A percentile compares a stretch with the other conserved stretches of the same genome.
These are phyloP conservation scores for Talaromyces pinophilus DNA, from an alignment of 2,329 filamentous ascomycete species.

Conservation along the genomic window DNA sequence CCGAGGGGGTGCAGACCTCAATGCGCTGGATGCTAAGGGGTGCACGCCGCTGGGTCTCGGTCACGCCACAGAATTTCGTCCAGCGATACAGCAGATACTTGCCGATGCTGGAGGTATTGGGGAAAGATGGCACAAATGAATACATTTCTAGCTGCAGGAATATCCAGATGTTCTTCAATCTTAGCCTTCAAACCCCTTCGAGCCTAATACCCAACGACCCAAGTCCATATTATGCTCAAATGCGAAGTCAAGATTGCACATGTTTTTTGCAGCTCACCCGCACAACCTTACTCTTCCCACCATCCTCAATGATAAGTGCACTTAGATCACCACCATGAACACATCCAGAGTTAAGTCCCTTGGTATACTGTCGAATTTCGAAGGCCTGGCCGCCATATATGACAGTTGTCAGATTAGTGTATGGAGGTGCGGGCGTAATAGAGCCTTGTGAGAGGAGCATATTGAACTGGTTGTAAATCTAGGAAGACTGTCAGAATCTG, in stretches of 20 bases:
- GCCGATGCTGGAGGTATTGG: background rate
- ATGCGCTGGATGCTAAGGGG: background rate
- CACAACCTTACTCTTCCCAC: constrained; percentile 44
- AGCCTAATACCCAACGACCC: background rate
- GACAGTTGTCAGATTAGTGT: constrained; percentile 59
- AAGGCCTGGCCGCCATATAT: constrained; percentile 78
- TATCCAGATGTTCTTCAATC: background rate
- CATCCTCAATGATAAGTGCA: constrained; percentile 70
- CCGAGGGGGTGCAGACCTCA: background rate
- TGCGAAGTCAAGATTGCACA: constrained; percentile 22
- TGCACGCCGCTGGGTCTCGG: background rate
- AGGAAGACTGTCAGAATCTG: background rate
- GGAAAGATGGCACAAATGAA: background rate
- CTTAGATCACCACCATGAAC: constrained; percentile 73
- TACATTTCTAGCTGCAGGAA: background rate
- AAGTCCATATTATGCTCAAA: background rate
- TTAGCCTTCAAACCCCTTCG: background rate
- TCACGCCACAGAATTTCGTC: background rate
- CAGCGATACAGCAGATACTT: constrained; percentile 4
- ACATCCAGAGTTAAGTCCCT: constrained; percentile 84
- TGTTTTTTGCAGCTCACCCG: constrained; percentile 46
- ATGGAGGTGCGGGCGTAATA: constrained; percentile 14
- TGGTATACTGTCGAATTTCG: constrained; percentile 68
- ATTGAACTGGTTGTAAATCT: constrained; percentile 54
- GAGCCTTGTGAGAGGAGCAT: constrained; percentile 2